Evolutionary conservation across 192 early-diverging fungal genomes (phyloP).

Genomic region (Spizellomyces sp.): DNA sequence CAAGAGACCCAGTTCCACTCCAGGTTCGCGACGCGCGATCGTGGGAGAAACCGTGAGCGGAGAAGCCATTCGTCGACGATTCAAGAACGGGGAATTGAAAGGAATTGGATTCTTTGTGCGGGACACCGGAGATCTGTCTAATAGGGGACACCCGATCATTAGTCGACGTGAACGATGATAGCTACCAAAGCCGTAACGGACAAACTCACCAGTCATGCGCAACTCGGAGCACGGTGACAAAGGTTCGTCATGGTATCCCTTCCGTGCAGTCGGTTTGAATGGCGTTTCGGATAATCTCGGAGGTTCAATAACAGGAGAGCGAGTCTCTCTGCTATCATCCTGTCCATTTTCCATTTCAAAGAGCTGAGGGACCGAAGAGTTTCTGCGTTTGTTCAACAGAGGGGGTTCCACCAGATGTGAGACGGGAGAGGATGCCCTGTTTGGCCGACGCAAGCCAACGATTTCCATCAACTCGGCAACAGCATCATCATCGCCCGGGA

Average conservation of each 20-base stretch:
- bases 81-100: constrained; percentile 27
- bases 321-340: neutral
- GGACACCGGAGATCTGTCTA: constrained; percentile 14
- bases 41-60: neutral
- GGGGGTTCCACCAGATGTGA: neutral
- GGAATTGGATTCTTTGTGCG: constrained; percentile 24
- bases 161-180: neutral
- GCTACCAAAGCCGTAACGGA: no score
- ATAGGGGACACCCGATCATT: neutral
- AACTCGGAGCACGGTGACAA: no score
- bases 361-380: constrained; percentile 19
- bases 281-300: constrained; percentile 22
- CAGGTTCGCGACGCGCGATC: neutral
- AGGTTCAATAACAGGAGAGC: constrained; percentile 1
- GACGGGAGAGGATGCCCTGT: neutral
- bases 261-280: constrained; percentile 9
- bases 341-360: constrained; percentile 3
- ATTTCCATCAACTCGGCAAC: constrained; percentile 29
- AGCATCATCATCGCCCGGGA: constrained; percentile 19
- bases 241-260: no score
- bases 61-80: neutral
- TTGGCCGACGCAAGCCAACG: neutral
- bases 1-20: constrained; percentile 20
- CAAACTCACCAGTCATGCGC: no score
- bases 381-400: neutral